Percentiles rank a stretch among this genome's conserved stretches.
Evolutionary conservation across 2,329 filamentous ascomycete genomes (phyloP).

Genomic region (Alternaria ethzedia): DNA sequence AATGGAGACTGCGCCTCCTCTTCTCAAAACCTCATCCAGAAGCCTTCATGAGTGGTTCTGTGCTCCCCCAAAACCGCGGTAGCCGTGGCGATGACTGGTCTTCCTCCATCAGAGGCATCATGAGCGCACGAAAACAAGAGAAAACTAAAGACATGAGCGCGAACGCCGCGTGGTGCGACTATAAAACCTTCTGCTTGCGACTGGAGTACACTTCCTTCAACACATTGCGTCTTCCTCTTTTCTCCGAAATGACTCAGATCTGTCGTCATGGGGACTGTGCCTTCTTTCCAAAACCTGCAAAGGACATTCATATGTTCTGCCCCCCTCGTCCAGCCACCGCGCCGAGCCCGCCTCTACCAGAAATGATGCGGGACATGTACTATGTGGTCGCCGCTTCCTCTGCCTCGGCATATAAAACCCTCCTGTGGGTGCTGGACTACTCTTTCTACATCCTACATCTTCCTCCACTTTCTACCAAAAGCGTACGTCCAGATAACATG

Average conservation of each 20-base stretch:
- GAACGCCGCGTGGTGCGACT: neutral
- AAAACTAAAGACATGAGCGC: neutral
- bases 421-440: accelerated
- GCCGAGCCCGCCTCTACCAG: neutral
- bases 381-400: neutral
- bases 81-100: too few species aligned
- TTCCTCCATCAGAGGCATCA: accelerated
- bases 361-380: neutral
- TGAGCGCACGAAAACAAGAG: neutral
- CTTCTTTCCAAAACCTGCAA: neutral
- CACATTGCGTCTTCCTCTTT: neutral
- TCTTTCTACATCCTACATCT: neutral
- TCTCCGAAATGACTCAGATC: neutral
- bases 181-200: neutral
- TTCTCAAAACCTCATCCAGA: neutral
- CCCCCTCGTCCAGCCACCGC: neutral
- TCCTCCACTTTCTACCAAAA: neutral
- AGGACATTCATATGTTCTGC: accelerated
- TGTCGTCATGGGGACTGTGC: neutral
- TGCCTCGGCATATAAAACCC: neutral
- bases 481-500: neutral
- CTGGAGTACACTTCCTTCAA: neutral
- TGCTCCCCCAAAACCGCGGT: neutral
- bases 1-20: neutral
- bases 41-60: neutral